phyloP scores from a whole-genome alignment of 179 eudicot species.

The Dionaea muscipula region DNA sequence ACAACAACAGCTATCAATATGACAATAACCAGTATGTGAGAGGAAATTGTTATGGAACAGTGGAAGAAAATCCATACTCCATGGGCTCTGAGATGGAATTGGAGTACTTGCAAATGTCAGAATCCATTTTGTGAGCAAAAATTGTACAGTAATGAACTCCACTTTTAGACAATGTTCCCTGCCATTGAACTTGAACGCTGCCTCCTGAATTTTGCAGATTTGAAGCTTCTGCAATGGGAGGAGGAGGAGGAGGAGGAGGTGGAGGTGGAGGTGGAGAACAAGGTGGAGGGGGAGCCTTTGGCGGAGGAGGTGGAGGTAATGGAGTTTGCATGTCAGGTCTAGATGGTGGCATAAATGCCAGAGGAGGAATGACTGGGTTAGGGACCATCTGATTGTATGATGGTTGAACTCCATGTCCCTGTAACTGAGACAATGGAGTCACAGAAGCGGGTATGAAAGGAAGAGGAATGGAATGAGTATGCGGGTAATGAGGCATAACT shows the following conservation, averaged over 20 bases:
- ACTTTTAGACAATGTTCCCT: slow-evolving; percentile 78
- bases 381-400: slow-evolving; percentile 37
- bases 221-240: slow-evolving; percentile 24
- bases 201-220: slow-evolving; percentile 15
- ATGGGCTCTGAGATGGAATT: slow-evolving; percentile 57
- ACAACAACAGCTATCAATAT: slow-evolving; percentile 7
- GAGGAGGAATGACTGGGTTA: slow-evolving; percentile 39
- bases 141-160: slow-evolving; percentile 79
- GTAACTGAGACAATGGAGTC: slow-evolving; percentile 58
- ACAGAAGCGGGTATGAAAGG: slow-evolving; percentile 68
- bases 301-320: slow-evolving; percentile 46
- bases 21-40: neutral
- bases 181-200: slow-evolving; percentile 47
- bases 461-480: slow-evolving; percentile 34
- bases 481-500: slow-evolving; percentile 31
- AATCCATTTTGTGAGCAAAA: slow-evolving; percentile 55
- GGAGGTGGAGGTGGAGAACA: slow-evolving; percentile 55
- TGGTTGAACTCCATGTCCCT: slow-evolving; percentile 41
- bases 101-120: slow-evolving; percentile 67
- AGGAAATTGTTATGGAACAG: neutral
- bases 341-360: slow-evolving; percentile 46
- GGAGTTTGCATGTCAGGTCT: slow-evolving; percentile 35
- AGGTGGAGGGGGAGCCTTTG: slow-evolving; percentile 51
- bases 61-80: slow-evolving; percentile 46
- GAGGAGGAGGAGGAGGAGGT: slow-evolving; percentile 33